A percentile compares a stretch with the other conserved stretches of the same genome.
These are phyloP conservation scores for Anthoceros angustus DNA, from an alignment of 225 moss, liverwort and hornwort genomes.

Conservation along the genomic window DNA sequence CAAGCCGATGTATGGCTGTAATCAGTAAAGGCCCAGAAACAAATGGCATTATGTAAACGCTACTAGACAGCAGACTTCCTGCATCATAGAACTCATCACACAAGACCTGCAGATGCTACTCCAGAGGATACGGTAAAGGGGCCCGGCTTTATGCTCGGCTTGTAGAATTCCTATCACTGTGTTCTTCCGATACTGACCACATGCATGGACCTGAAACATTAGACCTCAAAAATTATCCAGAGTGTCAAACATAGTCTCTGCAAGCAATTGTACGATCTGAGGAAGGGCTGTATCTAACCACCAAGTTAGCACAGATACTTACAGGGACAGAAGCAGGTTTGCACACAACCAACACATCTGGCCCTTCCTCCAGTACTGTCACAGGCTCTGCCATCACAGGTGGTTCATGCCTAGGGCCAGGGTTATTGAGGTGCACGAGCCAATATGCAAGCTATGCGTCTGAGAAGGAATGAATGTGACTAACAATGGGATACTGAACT, in stretches of 20 bases:
- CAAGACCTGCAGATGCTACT: neutral
- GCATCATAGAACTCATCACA: neutral
- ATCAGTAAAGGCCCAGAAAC: conserved; percentile 26
- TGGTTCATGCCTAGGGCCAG: conserved; percentile 62
- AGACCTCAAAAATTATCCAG: neutral
- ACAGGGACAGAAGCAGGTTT: conserved; percentile 95
- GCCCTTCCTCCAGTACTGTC: conserved; percentile 48
- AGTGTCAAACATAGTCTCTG: neutral
- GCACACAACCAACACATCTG: conserved; percentile 68
- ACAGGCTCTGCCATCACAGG: conserved; percentile 65
- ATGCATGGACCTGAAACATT: conserved; percentile 62
- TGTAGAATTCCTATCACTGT: conserved; percentile 80
- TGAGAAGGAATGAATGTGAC: neutral
- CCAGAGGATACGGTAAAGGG: conserved; percentile 78
- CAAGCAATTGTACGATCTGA: neutral
- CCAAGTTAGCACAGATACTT: conserved; percentile 13
- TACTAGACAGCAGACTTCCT: neutral
- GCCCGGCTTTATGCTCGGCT: conserved; percentile 69
- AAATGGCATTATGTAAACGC: conserved; percentile 3
- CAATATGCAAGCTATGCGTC: conserved; percentile 4
- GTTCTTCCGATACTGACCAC: conserved; percentile 97
- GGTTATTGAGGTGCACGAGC: neutral
- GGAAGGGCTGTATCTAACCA: neutral
- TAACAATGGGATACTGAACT: neutral
- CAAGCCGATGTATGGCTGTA: conserved; percentile 81